Evolutionary conservation across 306 rosid genomes (phyloP).

Genomic region (Datisca glomerata): DNA sequence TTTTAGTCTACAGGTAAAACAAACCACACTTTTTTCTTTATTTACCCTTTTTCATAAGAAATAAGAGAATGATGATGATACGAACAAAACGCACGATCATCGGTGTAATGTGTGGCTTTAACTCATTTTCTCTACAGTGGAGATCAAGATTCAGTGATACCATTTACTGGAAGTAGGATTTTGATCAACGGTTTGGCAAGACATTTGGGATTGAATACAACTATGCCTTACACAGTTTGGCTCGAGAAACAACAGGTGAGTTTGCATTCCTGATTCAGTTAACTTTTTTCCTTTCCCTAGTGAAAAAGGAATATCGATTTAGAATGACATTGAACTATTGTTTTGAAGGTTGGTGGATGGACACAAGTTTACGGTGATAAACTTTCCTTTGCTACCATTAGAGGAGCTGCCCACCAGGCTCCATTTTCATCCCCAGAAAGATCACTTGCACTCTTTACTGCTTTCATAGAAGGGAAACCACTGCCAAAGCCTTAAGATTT

Average conservation of each 20-base stretch:
- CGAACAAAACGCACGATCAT: too few species aligned
- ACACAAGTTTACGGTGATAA: constrained; percentile 3
- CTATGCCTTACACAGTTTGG: constrained; percentile 5
- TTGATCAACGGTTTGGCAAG: not conserved
- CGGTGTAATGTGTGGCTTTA: too few species aligned
- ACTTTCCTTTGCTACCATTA: constrained; percentile 7
- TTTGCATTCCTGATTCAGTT: too few species aligned
- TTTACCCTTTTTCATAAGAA: not conserved
- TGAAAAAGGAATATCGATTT: too few species aligned
- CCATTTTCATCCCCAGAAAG: constrained; percentile 10
- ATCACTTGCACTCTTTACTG: constrained; percentile 6
- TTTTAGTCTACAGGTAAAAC: constrained; percentile 30
- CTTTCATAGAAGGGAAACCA: too few species aligned
- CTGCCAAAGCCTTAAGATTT: too few species aligned
- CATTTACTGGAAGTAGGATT: not conserved
- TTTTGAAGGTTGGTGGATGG: constrained; percentile 19
- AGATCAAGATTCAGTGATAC: constrained; percentile 16
- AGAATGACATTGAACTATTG: too few species aligned
- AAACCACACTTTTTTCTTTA: not conserved
- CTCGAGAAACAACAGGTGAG: constrained; percentile 3
- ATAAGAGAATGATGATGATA: too few species aligned
- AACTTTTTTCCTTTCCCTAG: too few species aligned
- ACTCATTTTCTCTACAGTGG: constrained; percentile 28
- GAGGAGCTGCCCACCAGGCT: constrained; percentile 15
- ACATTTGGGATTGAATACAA: not conserved